Percentiles rank a stretch among this genome's conserved stretches.
Conservation (phyloP, 139 green algal species). For the Chlorella sp. region DNA sequence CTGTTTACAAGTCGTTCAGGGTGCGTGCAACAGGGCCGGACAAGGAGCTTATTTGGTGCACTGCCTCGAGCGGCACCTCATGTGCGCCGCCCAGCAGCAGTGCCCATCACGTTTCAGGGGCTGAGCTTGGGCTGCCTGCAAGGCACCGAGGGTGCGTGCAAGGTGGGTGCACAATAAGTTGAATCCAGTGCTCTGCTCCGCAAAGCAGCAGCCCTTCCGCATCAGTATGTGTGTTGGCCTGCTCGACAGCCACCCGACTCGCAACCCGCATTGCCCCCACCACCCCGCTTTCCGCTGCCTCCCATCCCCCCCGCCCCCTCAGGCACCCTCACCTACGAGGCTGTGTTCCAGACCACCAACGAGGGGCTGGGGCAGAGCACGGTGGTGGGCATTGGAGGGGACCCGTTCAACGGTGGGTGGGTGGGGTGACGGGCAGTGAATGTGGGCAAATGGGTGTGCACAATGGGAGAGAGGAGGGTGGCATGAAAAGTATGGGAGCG, state of each 20-base stretch:
- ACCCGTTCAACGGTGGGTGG: slow-evolving; percentile 88
- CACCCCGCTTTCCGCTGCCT: not conserved
- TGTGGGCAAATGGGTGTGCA: not conserved
- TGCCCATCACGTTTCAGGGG: no score
- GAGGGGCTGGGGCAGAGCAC: slow-evolving; percentile 96
- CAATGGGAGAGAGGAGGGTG: not conserved
- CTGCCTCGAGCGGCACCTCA: no score
- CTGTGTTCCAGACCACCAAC: slow-evolving; percentile 96
- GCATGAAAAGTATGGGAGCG: not conserved
- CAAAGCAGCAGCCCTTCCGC: no score
- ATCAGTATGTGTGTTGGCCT: no score
- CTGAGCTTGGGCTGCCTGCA: no score
- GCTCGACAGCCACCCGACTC: not conserved
- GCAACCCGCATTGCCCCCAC: not conserved
- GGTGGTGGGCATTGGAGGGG: slow-evolving; percentile 91
- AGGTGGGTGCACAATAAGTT: no score
- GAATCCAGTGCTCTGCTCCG: no score
- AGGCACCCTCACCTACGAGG: slow-evolving; percentile 98
- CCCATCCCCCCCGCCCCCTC: not conserved
- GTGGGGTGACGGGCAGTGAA: not conserved
- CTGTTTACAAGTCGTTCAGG: no score
- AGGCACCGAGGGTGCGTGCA: no score
- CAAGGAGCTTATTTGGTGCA: no score
- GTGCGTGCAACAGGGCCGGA: no score
- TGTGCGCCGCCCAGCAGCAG: no score